Percentiles rank a stretch among this genome's conserved stretches.
phyloP scores from a whole-genome alignment of 345 rosid genomes.

The Aquilaria yunnanensis region DNA sequence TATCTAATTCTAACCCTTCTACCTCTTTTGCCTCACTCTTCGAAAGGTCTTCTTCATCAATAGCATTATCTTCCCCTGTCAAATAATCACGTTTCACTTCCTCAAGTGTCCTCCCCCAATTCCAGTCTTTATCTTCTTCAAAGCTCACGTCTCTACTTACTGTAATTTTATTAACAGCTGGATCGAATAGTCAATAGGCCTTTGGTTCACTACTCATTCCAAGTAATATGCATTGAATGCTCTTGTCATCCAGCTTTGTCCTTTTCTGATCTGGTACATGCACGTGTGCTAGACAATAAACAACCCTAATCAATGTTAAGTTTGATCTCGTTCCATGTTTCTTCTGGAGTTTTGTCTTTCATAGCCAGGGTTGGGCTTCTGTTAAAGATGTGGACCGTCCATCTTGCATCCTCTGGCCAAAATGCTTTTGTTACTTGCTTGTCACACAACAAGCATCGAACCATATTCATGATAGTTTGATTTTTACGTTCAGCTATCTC shows the following conservation, averaged over 20 bases:
- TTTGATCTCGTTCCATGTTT: slow-evolving; percentile 7
- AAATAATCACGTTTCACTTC: too few species aligned
- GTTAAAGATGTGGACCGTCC: slow-evolving; percentile 6
- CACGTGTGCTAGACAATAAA: slow-evolving; percentile 6
- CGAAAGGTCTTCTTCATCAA: too few species aligned
- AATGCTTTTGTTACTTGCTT: slow-evolving; percentile 6
- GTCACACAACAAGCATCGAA: not conserved
- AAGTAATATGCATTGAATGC: not conserved
- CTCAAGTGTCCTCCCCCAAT: too few species aligned
- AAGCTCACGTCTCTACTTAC: slow-evolving; percentile 5
- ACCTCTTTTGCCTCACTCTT: too few species aligned
- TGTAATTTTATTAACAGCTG: not conserved
- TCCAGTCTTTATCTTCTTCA: slow-evolving; percentile 1
- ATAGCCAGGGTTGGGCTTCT: slow-evolving; percentile 1
- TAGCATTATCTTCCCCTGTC: too few species aligned
- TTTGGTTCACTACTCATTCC: slow-evolving; percentile 6
- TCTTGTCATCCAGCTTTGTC: slow-evolving; percentile 6
- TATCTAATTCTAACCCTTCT: too few species aligned
- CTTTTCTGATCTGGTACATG: not conserved
- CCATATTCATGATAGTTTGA: not conserved
- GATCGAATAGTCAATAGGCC: slow-evolving; percentile 6
- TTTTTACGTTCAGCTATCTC: slow-evolving; percentile 1
- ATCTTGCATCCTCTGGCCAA: slow-evolving; percentile 8
- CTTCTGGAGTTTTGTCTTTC: not conserved
- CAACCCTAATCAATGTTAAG: not conserved